Evolutionary conservation across 768 basidiomycete genomes (phyloP), one percentile per base, ranked within the genome.

Genomic region (Boletus rufocinnamomeus): DNA sequence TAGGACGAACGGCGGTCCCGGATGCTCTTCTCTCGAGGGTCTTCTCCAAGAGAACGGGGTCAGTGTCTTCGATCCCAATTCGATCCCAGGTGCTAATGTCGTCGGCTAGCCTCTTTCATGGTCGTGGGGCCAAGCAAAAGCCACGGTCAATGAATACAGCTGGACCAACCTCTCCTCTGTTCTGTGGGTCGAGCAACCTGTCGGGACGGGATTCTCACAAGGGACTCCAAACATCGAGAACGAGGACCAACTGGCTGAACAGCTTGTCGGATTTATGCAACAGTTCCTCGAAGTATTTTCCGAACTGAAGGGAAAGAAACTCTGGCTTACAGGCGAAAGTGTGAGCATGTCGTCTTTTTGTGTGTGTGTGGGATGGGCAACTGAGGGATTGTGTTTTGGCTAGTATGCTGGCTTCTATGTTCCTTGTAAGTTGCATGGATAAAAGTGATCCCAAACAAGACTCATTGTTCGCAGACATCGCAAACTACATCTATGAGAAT

Each of bases 1-100:
- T 64, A 89, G 87, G 88, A 88, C 85, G 6, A 90, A 89, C 62
- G 89, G 89, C n/a, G 88, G 89, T 1, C 89, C 89, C 0, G 88
- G 89, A 30, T 90, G 89, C 64, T 89, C 87, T 13, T 87, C 88
- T 2, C 74, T 91, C 0, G 84, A 88, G 67, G 89, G 88, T 19
- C 70, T 86, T 37, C 67, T 91, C 4, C 85, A 90, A 68, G 89
- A 91, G 66, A 89, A 89, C 61, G 89, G 89, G 16, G 88, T 88
- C 63, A 50, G 83, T 71, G 4, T 17, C 45, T 32, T 41, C 57
- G 11, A 25, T 64, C 4, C 16, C 63, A 23, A 40, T 41, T 17
- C 72, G 71, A 10, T 71, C 66, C 57, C 25, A 56, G 28, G 58
- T 58, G 11, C 54, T 59, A 46, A 59, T 40, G 25, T 40, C 28